Evolutionary conservation across 2,329 filamentous ascomycete species (phyloP).

Genomic region (Penicillium sp.): DNA sequence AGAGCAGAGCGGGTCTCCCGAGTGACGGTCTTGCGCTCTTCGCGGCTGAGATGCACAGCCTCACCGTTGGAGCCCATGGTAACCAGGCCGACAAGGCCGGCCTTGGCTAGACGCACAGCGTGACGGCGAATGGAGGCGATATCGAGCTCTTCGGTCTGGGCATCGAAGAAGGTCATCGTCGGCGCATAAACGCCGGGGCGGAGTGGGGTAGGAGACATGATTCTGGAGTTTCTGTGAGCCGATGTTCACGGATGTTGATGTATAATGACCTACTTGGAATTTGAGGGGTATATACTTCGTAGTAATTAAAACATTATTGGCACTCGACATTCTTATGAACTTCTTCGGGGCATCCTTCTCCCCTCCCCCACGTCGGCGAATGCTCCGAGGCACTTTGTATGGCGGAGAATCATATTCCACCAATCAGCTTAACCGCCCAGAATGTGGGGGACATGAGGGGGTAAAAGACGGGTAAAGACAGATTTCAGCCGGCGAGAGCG

Average conservation of each 20-base stretch:
- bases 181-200: constrained; percentile 84
- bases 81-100: constrained; percentile 77
- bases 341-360: neutral
- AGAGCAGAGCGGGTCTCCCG: constrained; percentile 77
- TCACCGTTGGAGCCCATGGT: constrained; percentile 91
- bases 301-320: constrained; percentile 1
- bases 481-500: neutral
- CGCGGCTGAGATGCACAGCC: constrained; percentile 76
- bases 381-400: constrained; percentile 21
- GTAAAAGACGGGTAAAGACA: constrained; percentile 1
- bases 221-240: constrained; percentile 9
- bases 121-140: constrained; percentile 77
- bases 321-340: constrained; percentile 7
- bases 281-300: neutral
- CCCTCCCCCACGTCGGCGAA: constrained; percentile 26
- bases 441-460: constrained; percentile 23
- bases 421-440: constrained; percentile 11
- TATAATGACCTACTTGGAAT: neutral
- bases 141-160: constrained; percentile 80
- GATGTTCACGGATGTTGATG: neutral
- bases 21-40: constrained; percentile 74
- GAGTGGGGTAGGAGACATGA: constrained; percentile 56
- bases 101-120: constrained; percentile 72
- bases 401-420: constrained; percentile 24
- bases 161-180: constrained; percentile 87